These are phyloP conservation scores for Penicillium sumatraense DNA, from an alignment of 2,329 filamentous ascomycete species.

Conservation along the genomic window DNA sequence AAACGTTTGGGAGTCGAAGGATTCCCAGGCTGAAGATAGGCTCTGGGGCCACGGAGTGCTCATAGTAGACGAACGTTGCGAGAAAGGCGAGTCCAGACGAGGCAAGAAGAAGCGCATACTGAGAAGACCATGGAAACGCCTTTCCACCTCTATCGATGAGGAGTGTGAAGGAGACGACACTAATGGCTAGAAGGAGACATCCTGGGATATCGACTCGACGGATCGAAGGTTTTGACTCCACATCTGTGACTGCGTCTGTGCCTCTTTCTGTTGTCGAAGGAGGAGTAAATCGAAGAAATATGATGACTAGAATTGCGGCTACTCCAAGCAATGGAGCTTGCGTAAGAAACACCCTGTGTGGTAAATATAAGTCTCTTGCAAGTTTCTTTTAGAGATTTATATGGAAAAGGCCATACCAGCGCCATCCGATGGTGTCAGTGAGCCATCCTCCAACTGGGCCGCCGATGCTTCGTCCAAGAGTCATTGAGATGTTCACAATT, in stretches of 20 bases:
- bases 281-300: not conserved
- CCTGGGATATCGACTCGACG: conserved; percentile 1
- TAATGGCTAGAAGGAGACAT: not conserved
- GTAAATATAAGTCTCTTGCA: not conserved
- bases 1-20: not conserved
- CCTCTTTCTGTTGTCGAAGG: not conserved
- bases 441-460: conserved; percentile 61
- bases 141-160: not conserved
- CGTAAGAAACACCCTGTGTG: conserved; percentile 2
- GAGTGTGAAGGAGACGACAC: not conserved
- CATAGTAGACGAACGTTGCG: not conserved
- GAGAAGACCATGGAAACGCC: not conserved
- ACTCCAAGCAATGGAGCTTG: not conserved
- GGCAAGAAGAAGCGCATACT: not conserved
- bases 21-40: conserved; percentile 5
- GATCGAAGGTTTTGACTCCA: not conserved
- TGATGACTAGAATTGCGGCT: not conserved
- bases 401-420: conserved; percentile 56
- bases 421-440: conserved; percentile 65
- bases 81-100: not conserved
- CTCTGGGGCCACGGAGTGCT: not conserved
- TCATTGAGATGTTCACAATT: conserved; percentile 53
- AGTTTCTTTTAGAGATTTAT: too few relatives aligned
- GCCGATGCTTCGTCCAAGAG: conserved; percentile 51
- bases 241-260: not conserved